A percentile compares a stretch with the other conserved stretches of the same genome.
These are phyloP conservation scores for Torulaspora microellipsoides DNA, from an alignment of 805 yeast species.

Conservation along the genomic window DNA sequence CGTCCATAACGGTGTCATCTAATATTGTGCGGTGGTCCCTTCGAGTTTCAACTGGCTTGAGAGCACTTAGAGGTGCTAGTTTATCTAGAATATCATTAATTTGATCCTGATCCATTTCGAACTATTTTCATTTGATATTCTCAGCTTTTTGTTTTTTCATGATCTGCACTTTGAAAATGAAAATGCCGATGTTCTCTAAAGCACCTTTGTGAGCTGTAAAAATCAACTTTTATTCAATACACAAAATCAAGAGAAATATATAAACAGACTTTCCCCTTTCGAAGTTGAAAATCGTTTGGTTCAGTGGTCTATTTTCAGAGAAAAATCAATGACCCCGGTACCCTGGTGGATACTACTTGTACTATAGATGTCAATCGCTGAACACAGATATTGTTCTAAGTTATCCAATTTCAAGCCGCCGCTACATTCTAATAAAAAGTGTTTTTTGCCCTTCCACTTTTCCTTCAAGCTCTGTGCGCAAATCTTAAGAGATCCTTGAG, in stretches of 20 bases:
- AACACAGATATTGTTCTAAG: slow-evolving; percentile 58
- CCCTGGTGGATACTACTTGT: slow-evolving; percentile 94
- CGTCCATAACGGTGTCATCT: slow-evolving; percentile 19
- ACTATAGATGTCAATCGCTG: slow-evolving; percentile 83
- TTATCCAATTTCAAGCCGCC: slow-evolving; percentile 82
- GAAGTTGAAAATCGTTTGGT: too few relatives aligned
- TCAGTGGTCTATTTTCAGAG: slow-evolving; percentile 48
- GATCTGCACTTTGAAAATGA: not conserved
- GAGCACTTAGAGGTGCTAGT: slow-evolving; percentile 8
- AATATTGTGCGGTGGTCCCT: slow-evolving; percentile 9
- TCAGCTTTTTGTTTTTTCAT: not conserved
- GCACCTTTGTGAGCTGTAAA: too few relatives aligned
- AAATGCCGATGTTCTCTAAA: too few relatives aligned
- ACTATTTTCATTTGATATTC: not conserved
- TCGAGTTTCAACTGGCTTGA: slow-evolving; percentile 4
- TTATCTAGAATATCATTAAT: slow-evolving; percentile 6
- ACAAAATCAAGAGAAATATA: too few relatives aligned
- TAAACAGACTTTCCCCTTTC: too few relatives aligned
- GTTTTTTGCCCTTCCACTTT: slow-evolving; percentile 45
- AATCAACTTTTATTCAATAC: too few relatives aligned
- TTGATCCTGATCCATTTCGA: slow-evolving; percentile 6
- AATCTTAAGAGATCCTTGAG: slow-evolving; percentile 54
- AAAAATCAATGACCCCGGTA: slow-evolving; percentile 74
- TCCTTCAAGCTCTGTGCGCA: slow-evolving; percentile 63
- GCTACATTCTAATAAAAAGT: slow-evolving; percentile 78